These are phyloP conservation scores for Somion occarium DNA, from an alignment of 1,284 basidiomycete species.

Conservation along the genomic window DNA sequence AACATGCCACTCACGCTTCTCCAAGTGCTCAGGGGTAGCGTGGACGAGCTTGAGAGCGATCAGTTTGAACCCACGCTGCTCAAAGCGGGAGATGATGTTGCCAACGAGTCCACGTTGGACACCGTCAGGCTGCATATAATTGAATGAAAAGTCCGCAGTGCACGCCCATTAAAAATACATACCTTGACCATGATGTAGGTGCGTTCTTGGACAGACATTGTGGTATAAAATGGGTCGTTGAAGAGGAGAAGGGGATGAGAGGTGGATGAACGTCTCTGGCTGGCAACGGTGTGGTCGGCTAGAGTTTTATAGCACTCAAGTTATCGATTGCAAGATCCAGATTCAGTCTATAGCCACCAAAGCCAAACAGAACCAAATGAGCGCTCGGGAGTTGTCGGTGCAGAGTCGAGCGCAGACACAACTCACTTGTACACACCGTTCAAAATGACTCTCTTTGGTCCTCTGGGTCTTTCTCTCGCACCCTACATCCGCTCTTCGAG, in stretches of 20 bases:
- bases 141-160: slow-evolving; percentile 2
- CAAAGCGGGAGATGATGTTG: slow-evolving; percentile 90
- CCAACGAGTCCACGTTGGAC: slow-evolving; percentile 95
- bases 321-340: slow-evolving; percentile 23
- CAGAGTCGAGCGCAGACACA: slow-evolving; percentile 14
- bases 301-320: slow-evolving; percentile 30
- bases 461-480: slow-evolving; percentile 77
- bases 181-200: slow-evolving; percentile 93
- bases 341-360: slow-evolving; percentile 8
- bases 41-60: slow-evolving; percentile 85
- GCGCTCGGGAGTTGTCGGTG: slow-evolving; percentile 18
- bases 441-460: slow-evolving; percentile 52
- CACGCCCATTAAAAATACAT: slow-evolving; percentile 1
- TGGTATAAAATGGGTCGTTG: slow-evolving; percentile 24
- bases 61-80: slow-evolving; percentile 94
- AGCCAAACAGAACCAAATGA: slow-evolving; percentile 33
- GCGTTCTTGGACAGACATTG: slow-evolving; percentile 66
- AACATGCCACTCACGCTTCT: slow-evolving; percentile 57
- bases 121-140: slow-evolving; percentile 79
- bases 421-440: slow-evolving; percentile 11
- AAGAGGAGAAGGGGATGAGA: slow-evolving; percentile 26
- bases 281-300: background rate
- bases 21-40: slow-evolving; percentile 77
- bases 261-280: slow-evolving; percentile 21
- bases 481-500: slow-evolving; percentile 71